phyloP scores from a whole-genome alignment of 2,329 filamentous ascomycete species.

The Colletotrichum tanaceti region DNA sequence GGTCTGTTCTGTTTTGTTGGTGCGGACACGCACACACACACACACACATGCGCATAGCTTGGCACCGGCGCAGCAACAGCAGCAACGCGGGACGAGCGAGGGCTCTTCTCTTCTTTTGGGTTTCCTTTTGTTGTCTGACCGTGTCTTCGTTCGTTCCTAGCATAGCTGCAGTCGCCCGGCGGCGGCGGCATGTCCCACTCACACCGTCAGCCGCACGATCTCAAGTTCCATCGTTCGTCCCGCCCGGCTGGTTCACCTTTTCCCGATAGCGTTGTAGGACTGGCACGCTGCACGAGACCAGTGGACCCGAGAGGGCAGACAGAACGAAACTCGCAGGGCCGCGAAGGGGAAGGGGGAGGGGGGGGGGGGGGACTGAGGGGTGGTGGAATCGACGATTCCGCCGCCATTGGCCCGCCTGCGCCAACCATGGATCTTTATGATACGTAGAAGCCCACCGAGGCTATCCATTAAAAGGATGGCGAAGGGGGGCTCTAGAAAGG shows the following conservation, averaged over 20 bases:
- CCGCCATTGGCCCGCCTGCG: background rate
- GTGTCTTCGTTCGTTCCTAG: background rate
- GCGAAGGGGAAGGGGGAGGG: too few species aligned
- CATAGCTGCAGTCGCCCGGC: background rate
- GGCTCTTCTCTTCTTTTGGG: background rate
- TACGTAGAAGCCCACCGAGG: conserved; percentile 1
- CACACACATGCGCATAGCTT: too few species aligned
- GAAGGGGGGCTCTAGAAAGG: too few species aligned
- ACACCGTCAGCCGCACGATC: background rate
- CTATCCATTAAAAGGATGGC: conserved; percentile 5
- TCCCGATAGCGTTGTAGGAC: conserved; percentile 1
- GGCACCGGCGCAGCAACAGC: background rate
- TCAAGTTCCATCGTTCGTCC: background rate
- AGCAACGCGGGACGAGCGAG: background rate
- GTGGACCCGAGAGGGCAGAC: background rate
- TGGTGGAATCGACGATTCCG: background rate
- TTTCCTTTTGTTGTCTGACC: conserved; percentile 4
- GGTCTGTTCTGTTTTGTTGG: conserved; percentile 4
- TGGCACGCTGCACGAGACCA: background rate
- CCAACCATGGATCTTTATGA: background rate
- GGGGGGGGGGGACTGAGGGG: too few species aligned
- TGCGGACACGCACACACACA: conserved; percentile 12
- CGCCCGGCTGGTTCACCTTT: conserved; percentile 3
- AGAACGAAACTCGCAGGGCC: too few species aligned
- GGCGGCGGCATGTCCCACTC: conserved; percentile 10